phyloP scores from a whole-genome alignment of 2,329 filamentous ascomycete genomes.

The Colletotrichum kahawae region DNA sequence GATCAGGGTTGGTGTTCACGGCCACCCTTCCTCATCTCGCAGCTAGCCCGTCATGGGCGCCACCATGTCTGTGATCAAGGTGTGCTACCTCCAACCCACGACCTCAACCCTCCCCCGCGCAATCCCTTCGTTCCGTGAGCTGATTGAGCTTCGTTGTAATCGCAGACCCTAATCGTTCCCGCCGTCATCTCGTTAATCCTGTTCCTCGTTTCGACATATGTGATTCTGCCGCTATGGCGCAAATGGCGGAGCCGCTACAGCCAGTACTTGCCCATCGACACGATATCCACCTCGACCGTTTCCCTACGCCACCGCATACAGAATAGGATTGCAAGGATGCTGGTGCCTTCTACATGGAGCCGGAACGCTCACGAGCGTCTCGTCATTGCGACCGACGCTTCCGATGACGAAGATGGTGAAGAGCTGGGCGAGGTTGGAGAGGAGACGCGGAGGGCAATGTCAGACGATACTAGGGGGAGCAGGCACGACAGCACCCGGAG shows the following conservation, averaged over 20 bases:
- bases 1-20: background rate
- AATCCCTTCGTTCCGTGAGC: background rate
- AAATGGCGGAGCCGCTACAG: conserved; percentile 73
- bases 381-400: conserved; percentile 44
- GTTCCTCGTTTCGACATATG: conserved; percentile 70
- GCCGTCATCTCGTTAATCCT: conserved; percentile 72
- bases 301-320: conserved; percentile 59
- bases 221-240: conserved; percentile 71
- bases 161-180: conserved; percentile 72
- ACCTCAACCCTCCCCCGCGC: conserved; percentile 30
- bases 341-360: conserved; percentile 56
- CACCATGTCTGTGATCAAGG: conserved; percentile 40
- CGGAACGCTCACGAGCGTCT: conserved; percentile 43
- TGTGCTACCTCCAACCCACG: conserved; percentile 2
- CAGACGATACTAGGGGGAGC: conserved; percentile 39
- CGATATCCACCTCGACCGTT: conserved; percentile 62
- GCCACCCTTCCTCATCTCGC: background rate
- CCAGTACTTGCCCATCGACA: conserved; percentile 74
- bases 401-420: conserved; percentile 67
- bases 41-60: conserved; percentile 33
- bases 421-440: conserved; percentile 68
- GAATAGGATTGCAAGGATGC: conserved; percentile 39
- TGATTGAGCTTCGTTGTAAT: background rate
- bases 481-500: conserved; percentile 59
- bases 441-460: conserved; percentile 45